A percentile compares a stretch with the other conserved stretches of the same genome.
phyloP scores from a whole-genome alignment of 306 rosid species.

The Argentina anserina region DNA sequence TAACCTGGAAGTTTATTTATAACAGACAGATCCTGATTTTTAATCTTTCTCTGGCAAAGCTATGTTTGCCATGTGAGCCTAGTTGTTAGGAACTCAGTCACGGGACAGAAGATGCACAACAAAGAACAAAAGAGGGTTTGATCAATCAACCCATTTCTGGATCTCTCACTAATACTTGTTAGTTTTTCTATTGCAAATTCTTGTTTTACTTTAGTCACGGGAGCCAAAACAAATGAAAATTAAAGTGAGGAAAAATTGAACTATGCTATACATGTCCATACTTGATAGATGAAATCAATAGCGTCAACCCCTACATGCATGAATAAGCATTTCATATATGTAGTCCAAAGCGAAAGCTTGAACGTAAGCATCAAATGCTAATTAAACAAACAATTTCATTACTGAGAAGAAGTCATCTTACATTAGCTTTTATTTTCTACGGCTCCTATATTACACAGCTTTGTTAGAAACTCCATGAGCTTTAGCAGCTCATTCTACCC shows the following conservation, averaged over 20 bases:
- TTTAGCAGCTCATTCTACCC: constrained; percentile 52
- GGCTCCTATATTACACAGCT: constrained; percentile 36
- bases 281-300: background rate
- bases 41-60: constrained; percentile 12
- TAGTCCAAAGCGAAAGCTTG: background rate
- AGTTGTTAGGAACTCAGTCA: constrained; percentile 26
- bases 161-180: too few species aligned
- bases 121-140: background rate
- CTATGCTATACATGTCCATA: background rate
- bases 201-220: background rate
- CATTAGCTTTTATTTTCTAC: constrained; percentile 39
- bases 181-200: background rate
- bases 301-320: background rate
- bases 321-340: background rate
- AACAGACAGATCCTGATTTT: constrained; percentile 12
- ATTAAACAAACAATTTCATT: constrained; percentile 23
- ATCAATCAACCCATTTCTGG: background rate
- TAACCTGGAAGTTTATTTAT: constrained; percentile 20
- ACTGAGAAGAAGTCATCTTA: constrained; percentile 2
- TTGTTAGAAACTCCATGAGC: constrained; percentile 52
- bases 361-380: constrained; percentile 23
- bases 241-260: background rate
- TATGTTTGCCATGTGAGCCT: constrained; percentile 46
- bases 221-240: background rate
- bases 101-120: constrained; percentile 13